These are phyloP conservation scores for Phyllosticta ampelicida DNA, from an alignment of 2,329 filamentous ascomycete genomes.

Conservation along the genomic window DNA sequence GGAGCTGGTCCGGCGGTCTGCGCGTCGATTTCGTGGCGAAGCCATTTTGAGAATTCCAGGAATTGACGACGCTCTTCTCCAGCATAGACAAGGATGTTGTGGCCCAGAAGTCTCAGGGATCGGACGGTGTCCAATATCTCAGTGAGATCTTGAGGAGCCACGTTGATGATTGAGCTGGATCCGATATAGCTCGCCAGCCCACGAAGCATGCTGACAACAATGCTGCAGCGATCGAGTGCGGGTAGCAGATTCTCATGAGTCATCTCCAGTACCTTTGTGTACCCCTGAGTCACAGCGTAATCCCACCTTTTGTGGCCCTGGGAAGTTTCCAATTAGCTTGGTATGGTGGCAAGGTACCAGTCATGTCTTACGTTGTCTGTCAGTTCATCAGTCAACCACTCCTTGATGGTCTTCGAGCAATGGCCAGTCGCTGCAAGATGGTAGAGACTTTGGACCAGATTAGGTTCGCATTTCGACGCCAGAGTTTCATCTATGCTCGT, in stretches of 20 bases:
- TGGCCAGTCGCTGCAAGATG: conserved; percentile 78
- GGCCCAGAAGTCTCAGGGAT: conserved; percentile 62
- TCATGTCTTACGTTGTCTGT: conserved; percentile 54
- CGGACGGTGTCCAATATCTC: conserved; percentile 55
- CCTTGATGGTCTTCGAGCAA: conserved; percentile 61
- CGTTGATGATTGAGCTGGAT: conserved; percentile 47
- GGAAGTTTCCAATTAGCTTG: neutral
- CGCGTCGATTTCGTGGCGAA: conserved; percentile 71
- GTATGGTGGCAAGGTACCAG: neutral
- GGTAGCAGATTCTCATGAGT: conserved; percentile 83
- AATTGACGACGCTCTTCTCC: conserved; percentile 74
- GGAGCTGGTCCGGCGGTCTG: conserved; percentile 53
- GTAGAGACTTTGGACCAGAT: conserved; percentile 66
- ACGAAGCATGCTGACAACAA: conserved; percentile 71
- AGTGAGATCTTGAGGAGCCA: conserved; percentile 33
- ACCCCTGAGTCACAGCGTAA: conserved; percentile 66
- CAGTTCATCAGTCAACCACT: conserved; percentile 81
- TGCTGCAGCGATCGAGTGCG: conserved; percentile 68
- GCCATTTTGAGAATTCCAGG: conserved; percentile 67
- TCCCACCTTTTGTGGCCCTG: conserved; percentile 94
- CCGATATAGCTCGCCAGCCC: conserved; percentile 76
- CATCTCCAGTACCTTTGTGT: conserved; percentile 65
- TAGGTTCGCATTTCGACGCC: conserved; percentile 51
- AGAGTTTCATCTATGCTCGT: conserved; percentile 67
- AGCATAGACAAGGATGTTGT: conserved; percentile 59